Evolutionary conservation across 2,329 filamentous ascomycete species (phyloP).

Genomic region (Didymella exigua): DNA sequence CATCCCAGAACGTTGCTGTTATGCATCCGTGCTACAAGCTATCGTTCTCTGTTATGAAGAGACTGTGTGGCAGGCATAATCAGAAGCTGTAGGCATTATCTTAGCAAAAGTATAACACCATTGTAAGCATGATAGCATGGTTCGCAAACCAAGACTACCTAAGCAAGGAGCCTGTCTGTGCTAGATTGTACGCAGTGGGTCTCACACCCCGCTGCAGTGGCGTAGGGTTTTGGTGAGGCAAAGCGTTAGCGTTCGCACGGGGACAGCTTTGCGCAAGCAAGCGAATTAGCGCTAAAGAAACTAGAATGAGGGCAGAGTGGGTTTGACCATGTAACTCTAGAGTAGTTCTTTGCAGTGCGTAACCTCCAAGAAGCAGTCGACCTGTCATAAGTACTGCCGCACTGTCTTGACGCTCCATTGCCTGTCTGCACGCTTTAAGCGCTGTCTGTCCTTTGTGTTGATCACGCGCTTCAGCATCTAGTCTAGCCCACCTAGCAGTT

Average conservation of each 20-base stretch:
- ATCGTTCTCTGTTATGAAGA: neutral
- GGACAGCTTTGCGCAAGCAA: too few species aligned
- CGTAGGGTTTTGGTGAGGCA: too few species aligned
- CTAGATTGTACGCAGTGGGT: too few species aligned
- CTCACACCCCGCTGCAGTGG: too few species aligned
- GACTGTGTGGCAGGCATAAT: neutral
- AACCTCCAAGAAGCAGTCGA: neutral
- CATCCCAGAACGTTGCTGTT: too few species aligned
- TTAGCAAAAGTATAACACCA: neutral
- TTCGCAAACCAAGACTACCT: too few species aligned
- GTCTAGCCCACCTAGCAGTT: neutral
- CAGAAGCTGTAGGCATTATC: neutral
- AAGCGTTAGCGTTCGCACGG: too few species aligned
- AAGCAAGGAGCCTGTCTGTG: too few species aligned
- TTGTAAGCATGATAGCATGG: neutral
- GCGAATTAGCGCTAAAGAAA: too few species aligned
- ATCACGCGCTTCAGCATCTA: neutral
- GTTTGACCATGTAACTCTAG: too few species aligned
- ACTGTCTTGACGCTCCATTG: neutral
- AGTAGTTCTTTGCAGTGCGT: neutral
- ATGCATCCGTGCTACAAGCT: neutral
- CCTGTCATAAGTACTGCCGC: neutral
- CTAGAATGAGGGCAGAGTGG: too few species aligned
- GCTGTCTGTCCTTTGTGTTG: neutral
- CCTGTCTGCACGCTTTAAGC: neutral